Evolutionary conservation across 208 protist species (phyloP).

Genomic region (Trypanosoma cruzi): DNA sequence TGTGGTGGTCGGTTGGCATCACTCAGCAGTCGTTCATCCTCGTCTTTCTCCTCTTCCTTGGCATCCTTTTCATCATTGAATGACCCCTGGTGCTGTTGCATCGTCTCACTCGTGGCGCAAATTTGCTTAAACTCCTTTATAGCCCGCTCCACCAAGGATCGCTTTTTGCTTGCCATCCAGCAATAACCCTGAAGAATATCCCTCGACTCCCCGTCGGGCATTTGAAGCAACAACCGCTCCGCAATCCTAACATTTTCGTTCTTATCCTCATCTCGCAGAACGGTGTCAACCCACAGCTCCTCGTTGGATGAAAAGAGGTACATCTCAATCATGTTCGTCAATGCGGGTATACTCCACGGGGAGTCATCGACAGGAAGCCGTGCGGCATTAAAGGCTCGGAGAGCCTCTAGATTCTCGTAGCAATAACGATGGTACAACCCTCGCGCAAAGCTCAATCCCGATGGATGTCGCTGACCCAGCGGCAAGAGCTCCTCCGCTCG

Average conservation of each 20-base stretch:
- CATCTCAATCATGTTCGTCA: slow-evolving; percentile 94
- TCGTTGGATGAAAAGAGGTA: slow-evolving; percentile 92
- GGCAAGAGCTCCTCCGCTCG: slow-evolving; percentile 37
- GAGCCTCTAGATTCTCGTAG: slow-evolving; percentile 86
- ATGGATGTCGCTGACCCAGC: slow-evolving; percentile 47
- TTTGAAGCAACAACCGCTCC: slow-evolving; percentile 82
- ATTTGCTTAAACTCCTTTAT: slow-evolving; percentile 66
- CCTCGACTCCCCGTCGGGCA: slow-evolving; percentile 58
- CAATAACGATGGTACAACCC: slow-evolving; percentile 81
- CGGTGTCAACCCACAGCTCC: slow-evolving; percentile 74
- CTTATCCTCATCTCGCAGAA: slow-evolving; percentile 38
- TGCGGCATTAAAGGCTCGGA: slow-evolving; percentile 89
- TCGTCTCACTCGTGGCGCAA: slow-evolving; percentile 12
- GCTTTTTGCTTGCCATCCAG: slow-evolving; percentile 65
- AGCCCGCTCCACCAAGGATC: slow-evolving; percentile 65
- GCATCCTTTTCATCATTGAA: slow-evolving; percentile 19
- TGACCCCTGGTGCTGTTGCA: not conserved
- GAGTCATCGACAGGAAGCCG: slow-evolving; percentile 77
- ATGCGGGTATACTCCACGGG: slow-evolving; percentile 79
- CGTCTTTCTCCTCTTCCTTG: slow-evolving; percentile 49
- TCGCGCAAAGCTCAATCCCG: slow-evolving; percentile 85
- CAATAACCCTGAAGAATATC: slow-evolving; percentile 82
- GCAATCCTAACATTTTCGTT: slow-evolving; percentile 82
- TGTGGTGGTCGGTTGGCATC: slow-evolving; percentile 23
- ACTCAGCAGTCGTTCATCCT: slow-evolving; percentile 43